A percentile compares a stretch with the other conserved stretches of the same genome.
Evolutionary conservation across 2,329 filamentous ascomycete species (phyloP).

Genomic region (Zasmidium citrigriseum): DNA sequence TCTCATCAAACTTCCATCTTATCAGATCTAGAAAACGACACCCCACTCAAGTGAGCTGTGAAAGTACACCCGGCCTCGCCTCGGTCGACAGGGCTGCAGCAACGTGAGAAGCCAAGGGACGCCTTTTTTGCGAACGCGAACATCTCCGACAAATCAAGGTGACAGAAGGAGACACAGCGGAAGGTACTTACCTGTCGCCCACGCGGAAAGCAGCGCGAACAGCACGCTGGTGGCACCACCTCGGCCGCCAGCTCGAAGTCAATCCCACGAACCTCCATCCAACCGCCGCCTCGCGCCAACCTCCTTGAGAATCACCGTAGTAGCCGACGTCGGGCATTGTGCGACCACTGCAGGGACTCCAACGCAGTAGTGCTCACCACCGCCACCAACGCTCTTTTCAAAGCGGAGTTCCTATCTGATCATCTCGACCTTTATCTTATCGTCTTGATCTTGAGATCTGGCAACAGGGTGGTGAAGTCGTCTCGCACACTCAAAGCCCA

Average conservation of each 20-base stretch:
- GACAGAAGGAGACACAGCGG: neutral
- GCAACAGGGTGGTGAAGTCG: neutral
- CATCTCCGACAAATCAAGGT: neutral
- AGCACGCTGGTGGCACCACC: neutral
- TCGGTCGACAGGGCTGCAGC: neutral
- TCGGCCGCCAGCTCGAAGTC: neutral
- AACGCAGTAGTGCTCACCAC: neutral
- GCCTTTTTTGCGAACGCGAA: neutral
- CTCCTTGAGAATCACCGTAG: neutral
- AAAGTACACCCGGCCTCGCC: neutral
- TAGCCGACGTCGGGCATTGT: slow-evolving; percentile 13
- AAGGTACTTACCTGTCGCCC: neutral
- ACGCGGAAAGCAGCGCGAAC: neutral
- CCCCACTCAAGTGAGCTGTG: slow-evolving; percentile 1
- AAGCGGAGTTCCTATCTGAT: slow-evolving; percentile 11
- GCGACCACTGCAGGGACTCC: slow-evolving; percentile 8
- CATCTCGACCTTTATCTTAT: slow-evolving; percentile 4
- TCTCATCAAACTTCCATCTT: neutral
- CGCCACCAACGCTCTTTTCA: slow-evolving; percentile 1
- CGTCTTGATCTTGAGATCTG: neutral
- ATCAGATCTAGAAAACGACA: slow-evolving; percentile 3
- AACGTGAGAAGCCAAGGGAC: neutral
- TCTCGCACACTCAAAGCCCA: neutral
- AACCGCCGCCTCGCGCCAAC: neutral
- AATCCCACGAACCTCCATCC: neutral